phyloP scores from a whole-genome alignment of 306 rosid genomes.

The Cyclanthera cordifolia region DNA sequence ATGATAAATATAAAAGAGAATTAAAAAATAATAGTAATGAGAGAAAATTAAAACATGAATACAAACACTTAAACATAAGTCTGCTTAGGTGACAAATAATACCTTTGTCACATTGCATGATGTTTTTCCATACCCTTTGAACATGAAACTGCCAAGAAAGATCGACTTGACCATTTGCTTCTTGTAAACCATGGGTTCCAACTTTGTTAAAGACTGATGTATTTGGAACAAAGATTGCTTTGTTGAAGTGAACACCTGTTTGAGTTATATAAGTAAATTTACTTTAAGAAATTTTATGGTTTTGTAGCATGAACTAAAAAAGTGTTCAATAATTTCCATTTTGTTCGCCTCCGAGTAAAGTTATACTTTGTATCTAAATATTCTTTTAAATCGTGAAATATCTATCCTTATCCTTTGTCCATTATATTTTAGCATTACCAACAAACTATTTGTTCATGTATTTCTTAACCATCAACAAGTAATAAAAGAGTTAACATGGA shows the following conservation, averaged over 20 bases:
- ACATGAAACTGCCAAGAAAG: constrained; percentile 81
- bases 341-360: background rate
- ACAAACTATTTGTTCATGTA: background rate
- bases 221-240: constrained; percentile 83
- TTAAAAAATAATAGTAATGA: too few species aligned
- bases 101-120: constrained; percentile 59
- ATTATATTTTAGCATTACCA: background rate
- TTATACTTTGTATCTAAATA: background rate
- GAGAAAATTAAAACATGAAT: too few species aligned
- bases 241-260: constrained; percentile 83
- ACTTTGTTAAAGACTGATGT: constrained; percentile 64
- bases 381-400: background rate
- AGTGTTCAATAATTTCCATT: background rate
- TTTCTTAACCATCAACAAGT: background rate
- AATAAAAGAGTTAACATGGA: background rate
- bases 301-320: background rate
- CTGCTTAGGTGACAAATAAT: background rate
- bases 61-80: too few species aligned
- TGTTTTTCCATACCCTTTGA: constrained; percentile 74
- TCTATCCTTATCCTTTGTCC: background rate
- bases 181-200: constrained; percentile 50
- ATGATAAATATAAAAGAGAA: too few species aligned
- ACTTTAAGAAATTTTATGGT: background rate
- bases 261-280: background rate
- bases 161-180: constrained; percentile 45